Conservation (phyloP, 2,329 filamentous ascomycete genomes). For the Verticillium isaacii region DNA sequence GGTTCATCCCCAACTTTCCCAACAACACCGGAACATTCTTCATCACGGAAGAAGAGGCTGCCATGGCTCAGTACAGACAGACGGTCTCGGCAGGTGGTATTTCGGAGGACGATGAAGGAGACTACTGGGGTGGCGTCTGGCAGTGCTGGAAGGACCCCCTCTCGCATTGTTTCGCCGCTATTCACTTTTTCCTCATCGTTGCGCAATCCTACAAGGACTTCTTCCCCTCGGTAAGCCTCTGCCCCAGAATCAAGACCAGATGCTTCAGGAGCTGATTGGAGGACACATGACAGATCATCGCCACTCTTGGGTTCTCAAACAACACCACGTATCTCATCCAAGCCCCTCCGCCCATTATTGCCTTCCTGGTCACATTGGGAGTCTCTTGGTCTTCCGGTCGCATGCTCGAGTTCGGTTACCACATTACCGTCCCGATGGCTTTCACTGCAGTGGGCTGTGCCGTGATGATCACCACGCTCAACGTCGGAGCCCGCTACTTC, state of each 20-base stretch:
- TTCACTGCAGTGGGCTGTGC: conserved; percentile 31
- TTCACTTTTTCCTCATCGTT: conserved; percentile 39
- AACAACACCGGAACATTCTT: conserved; percentile 25
- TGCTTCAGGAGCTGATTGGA: not conserved
- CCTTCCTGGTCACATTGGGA: conserved; percentile 29
- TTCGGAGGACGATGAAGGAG: conserved; percentile 30
- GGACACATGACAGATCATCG: conserved; percentile 16
- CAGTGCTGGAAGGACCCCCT: conserved; percentile 28
- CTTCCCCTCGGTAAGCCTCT: conserved; percentile 29
- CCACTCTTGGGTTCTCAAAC: conserved; percentile 20
- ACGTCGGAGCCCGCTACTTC: conserved; percentile 35
- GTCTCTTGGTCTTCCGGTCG: conserved; percentile 33
- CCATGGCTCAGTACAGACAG: conserved; percentile 31
- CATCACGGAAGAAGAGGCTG: conserved; percentile 30
- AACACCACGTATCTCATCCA: conserved; percentile 32
- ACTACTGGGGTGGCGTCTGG: conserved; percentile 32
- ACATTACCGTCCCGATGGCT: conserved; percentile 32
- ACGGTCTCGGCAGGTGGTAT: conserved; percentile 28
- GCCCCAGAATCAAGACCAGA: not conserved
- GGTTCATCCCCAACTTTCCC: conserved; percentile 31
- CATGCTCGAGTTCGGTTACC: conserved; percentile 31
- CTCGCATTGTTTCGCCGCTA: conserved; percentile 28
- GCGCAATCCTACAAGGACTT: conserved; percentile 36
- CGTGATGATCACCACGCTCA: conserved; percentile 35
- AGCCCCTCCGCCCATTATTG: conserved; percentile 35